Evolutionary conservation across 1,284 basidiomycete genomes (phyloP).

Genomic region (Calocybe gambosa): DNA sequence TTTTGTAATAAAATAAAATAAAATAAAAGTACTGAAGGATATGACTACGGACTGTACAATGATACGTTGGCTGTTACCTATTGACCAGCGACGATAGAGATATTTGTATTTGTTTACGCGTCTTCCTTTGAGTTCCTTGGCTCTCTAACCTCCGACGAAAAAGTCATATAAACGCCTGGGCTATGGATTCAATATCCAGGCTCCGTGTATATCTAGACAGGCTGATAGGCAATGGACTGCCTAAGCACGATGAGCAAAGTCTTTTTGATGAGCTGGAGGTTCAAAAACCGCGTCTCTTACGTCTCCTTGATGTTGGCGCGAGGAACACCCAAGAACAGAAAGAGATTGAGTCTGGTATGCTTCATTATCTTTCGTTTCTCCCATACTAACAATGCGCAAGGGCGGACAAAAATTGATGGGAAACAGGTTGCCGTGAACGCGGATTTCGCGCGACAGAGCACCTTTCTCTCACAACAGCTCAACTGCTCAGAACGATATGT

Average conservation of each 20-base stretch:
- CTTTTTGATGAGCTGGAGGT: slow-evolving; percentile 69
- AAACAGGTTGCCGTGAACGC: slow-evolving; percentile 59
- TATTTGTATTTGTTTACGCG: slow-evolving; percentile 20
- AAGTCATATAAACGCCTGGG: background rate
- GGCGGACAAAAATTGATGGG: slow-evolving; percentile 55
- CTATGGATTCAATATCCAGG: slow-evolving; percentile 34
- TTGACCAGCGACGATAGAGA: no score
- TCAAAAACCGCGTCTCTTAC: slow-evolving; percentile 54
- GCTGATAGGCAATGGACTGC: slow-evolving; percentile 29
- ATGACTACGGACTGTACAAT: no score
- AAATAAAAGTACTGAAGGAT: no score
- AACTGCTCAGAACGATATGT: slow-evolving; percentile 72
- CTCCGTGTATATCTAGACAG: slow-evolving; percentile 30
- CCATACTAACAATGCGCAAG: slow-evolving; percentile 28
- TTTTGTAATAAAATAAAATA: no score
- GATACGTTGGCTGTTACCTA: no score
- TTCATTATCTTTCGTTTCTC: background rate
- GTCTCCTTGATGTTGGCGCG: slow-evolving; percentile 58
- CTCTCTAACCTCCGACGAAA: background rate
- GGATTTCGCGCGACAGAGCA: slow-evolving; percentile 68
- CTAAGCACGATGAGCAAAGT: slow-evolving; percentile 56
- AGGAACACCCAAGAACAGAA: slow-evolving; percentile 58
- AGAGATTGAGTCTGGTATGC: slow-evolving; percentile 68
- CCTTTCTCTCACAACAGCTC: slow-evolving; percentile 73
- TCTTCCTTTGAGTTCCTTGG: slow-evolving; percentile 5